Percentiles rank a stretch among this genome's conserved stretches.
These are phyloP conservation scores for Raphidocelis subcapitata DNA, from an alignment of 139 green algal genomes.

Conservation along the genomic window DNA sequence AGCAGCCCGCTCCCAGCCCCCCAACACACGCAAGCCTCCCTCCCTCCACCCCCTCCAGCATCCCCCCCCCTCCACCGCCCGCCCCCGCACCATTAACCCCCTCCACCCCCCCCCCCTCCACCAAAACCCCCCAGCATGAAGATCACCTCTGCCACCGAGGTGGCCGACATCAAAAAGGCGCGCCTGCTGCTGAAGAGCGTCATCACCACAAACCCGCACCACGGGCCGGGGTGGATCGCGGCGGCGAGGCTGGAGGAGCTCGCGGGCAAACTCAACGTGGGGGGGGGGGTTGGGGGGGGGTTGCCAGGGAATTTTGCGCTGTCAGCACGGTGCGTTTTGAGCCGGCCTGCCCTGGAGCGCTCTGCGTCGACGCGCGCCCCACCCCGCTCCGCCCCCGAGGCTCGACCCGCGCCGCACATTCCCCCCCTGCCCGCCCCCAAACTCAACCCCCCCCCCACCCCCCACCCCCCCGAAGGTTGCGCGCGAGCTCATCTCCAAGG, in stretches of 20 bases:
- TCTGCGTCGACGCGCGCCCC: no score
- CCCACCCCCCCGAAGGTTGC: conserved; percentile 30
- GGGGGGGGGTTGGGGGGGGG: conserved; percentile 19
- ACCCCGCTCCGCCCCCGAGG: no score
- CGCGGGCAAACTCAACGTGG: conserved; percentile 58
- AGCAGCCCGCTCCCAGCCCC: no score
- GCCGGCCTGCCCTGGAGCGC: no score
- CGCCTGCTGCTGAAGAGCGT: conserved; percentile 94
- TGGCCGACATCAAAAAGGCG: conserved; percentile 98
- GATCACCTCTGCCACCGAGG: conserved; percentile 60
- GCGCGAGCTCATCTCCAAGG: conserved; percentile 60
- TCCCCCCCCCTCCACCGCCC: no score
- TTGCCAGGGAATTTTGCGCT: neutral
- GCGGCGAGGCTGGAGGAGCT: conserved; percentile 77
- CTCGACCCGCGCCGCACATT: no score
- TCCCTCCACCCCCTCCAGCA: no score
- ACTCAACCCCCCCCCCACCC: neutral
- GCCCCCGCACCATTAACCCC: neutral
- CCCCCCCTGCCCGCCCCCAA: neutral
- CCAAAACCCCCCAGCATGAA: no score
- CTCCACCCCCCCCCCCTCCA: conserved; percentile 19
- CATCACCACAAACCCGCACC: conserved; percentile 94
- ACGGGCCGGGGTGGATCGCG: conserved; percentile 97
- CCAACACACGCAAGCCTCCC: no score
- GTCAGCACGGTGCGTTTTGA: neutral